Evolutionary conservation across 805 yeast genomes (phyloP), one percentile per base, ranked within the genome.

Genomic region (Priceomyces medius): DNA sequence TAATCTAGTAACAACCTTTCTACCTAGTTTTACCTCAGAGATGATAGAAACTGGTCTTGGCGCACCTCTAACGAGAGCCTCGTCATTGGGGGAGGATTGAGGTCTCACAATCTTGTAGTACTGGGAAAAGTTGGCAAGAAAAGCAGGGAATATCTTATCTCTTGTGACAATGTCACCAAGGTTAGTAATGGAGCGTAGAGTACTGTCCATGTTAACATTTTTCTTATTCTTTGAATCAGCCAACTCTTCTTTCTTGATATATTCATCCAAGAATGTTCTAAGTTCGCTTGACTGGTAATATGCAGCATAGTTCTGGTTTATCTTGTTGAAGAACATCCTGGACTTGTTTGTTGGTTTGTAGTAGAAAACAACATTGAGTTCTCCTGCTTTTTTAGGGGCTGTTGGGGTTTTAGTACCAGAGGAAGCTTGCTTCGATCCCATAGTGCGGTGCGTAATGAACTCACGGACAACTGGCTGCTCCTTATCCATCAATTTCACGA

Each of bases 1-100:
- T 1, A 90, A 77, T 26, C 81, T 71, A 0, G 98, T 91, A 13
- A 89, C 77, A 4, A 81, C 68, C 58, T 89, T 91, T 41, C 95
- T 73, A 1, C 97, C 96, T 45, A 85, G 81, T 50, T 86, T 85
- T 46, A 79, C 77, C 56, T 87, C 93, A 7, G 89, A 82, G 7
- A 79, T 61, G 10, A 93, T 76, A 29, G 73, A 64, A 29, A 91
- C 74, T 33, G 68, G 74, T 7, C 96, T 96, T 1, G 82, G 69
- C 1, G 66, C 61, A 2, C 98, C 98, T 47, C 74, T 85, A 20
- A 61, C 56, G 5, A 83, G 73, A 3, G 48, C 50, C 12, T 46
- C 51, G 3, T 48, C 44, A 56, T 63, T 33, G 43, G 48, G 13
- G 3, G 44, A 38, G 35, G 75, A 77, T 0, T 76, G 73, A 1